These are phyloP conservation scores for Exophiala mesophila DNA, from an alignment of 2,329 filamentous ascomycete genomes.

Conservation along the genomic window DNA sequence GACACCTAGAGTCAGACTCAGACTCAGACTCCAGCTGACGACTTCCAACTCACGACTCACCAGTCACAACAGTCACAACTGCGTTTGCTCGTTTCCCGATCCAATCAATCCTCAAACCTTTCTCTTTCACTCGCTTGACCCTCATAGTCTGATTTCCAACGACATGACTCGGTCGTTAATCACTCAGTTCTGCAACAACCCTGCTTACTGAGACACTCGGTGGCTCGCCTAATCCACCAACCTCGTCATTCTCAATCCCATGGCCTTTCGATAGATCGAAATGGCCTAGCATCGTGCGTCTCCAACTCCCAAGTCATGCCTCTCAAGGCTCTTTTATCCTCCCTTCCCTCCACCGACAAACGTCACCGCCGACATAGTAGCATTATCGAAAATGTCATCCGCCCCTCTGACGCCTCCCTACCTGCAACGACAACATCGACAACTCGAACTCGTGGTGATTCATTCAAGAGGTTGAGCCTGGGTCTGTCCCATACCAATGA, in stretches of 20 bases:
- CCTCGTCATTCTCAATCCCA: neutral
- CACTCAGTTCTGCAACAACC: conserved; percentile 6
- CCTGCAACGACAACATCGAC: too few species aligned
- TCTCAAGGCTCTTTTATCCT: conserved; percentile 18
- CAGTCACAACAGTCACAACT: too few species aligned
- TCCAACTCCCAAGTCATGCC: conserved; percentile 11
- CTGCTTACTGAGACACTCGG: conserved; percentile 16
- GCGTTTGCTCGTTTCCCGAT: too few species aligned
- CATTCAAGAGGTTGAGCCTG: conserved; percentile 23
- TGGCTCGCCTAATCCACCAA: conserved; percentile 8
- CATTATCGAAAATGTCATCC: conserved; percentile 13
- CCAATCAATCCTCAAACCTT: neutral
- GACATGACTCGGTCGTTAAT: too few species aligned
- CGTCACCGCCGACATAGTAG: conserved; percentile 18
- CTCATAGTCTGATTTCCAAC: too few species aligned
- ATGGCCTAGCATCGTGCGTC: conserved; percentile 9
- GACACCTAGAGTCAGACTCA: too few species aligned
- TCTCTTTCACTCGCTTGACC: conserved; percentile 1
- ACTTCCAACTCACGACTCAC: too few species aligned
- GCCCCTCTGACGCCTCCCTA: conserved; percentile 2
- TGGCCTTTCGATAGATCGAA: conserved; percentile 2
- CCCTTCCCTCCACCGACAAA: conserved; percentile 8
- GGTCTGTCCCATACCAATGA: conserved; percentile 20
- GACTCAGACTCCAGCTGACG: too few species aligned
- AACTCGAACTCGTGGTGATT: conserved; percentile 17